Conservation (phyloP, 1,139 yeast genomes). For the Pichia cactophila region DNA sequence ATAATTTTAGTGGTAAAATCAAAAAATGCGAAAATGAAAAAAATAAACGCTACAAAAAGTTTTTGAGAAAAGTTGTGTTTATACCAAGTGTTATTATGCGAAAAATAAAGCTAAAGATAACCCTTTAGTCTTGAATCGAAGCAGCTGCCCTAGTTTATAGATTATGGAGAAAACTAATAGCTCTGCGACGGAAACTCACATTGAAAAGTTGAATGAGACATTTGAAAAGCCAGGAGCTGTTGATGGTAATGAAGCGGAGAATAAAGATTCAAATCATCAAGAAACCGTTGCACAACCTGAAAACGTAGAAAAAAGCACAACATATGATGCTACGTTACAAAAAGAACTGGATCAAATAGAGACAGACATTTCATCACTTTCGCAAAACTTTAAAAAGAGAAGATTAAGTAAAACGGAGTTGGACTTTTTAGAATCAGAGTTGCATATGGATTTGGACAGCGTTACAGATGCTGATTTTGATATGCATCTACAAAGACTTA, state of each 20-base stretch:
- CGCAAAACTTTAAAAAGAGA: slow-evolving; percentile 9
- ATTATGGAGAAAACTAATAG: background rate
- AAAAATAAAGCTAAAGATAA: too few relatives aligned
- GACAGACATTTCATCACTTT: slow-evolving; percentile 6
- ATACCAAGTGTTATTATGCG: too few relatives aligned
- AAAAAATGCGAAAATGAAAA: background rate
- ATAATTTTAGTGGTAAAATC: too few relatives aligned
- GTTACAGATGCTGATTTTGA: slow-evolving; percentile 26
- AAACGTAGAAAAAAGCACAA: background rate
- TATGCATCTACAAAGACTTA: slow-evolving; percentile 23
- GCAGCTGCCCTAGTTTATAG: background rate
- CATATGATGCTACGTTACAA: slow-evolving; percentile 4
- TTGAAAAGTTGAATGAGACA: background rate
- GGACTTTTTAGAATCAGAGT: slow-evolving; percentile 21
- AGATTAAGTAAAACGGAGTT: slow-evolving; percentile 15
- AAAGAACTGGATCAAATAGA: slow-evolving; percentile 13
- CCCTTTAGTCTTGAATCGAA: background rate
- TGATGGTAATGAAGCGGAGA: background rate
- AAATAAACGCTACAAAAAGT: background rate
- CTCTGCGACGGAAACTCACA: background rate
- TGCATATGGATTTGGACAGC: slow-evolving; percentile 21
- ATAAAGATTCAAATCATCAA: background rate
- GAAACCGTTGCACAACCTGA: background rate
- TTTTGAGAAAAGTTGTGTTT: background rate
- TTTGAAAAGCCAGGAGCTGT: background rate